Evolutionary conservation across 2,329 filamentous ascomycete species (phyloP).

Genomic region (Pseudogymnoascus sp.): DNA sequence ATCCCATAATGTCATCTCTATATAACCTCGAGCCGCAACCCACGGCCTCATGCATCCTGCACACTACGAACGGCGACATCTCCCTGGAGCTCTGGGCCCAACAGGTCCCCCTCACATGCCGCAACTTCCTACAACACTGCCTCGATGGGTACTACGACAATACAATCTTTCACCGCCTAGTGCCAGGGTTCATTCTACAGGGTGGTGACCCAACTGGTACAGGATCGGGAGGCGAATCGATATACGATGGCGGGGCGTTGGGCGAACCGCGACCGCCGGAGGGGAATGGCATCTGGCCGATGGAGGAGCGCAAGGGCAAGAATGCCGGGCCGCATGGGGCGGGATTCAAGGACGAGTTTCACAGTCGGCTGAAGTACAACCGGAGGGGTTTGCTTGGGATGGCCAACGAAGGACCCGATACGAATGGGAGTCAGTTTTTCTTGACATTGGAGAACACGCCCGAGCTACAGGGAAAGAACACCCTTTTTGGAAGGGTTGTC

Average conservation of each 20-base stretch:
- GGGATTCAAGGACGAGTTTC: slow-evolving; percentile 75
- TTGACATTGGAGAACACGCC: slow-evolving; percentile 79
- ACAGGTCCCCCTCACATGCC: slow-evolving; percentile 81
- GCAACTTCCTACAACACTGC: slow-evolving; percentile 92
- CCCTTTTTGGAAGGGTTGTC: slow-evolving; percentile 82
- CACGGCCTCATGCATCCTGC: slow-evolving; percentile 81
- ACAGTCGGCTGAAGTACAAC: slow-evolving; percentile 88
- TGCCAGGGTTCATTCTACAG: slow-evolving; percentile 87
- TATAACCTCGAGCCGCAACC: slow-evolving; percentile 95
- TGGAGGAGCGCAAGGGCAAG: slow-evolving; percentile 54
- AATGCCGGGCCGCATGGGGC: slow-evolving; percentile 52
- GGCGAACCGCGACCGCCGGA: slow-evolving; percentile 30
- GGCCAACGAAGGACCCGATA: slow-evolving; percentile 78
- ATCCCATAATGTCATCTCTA: slow-evolving; percentile 65
- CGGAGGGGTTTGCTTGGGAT: slow-evolving; percentile 85
- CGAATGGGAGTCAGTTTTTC: slow-evolving; percentile 96
- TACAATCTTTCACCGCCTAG: slow-evolving; percentile 87
- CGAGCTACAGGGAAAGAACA: slow-evolving; percentile 83
- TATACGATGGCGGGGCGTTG: slow-evolving; percentile 77
- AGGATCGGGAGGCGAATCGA: slow-evolving; percentile 82
- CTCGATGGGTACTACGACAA: slow-evolving; percentile 92
- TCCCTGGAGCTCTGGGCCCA: slow-evolving; percentile 91
- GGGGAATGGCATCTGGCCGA: slow-evolving; percentile 36
- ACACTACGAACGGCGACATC: slow-evolving; percentile 84
- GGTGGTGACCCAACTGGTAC: slow-evolving; percentile 92